phyloP scores from a whole-genome alignment of 345 rosid genomes.

The Brassica cretica region DNA sequence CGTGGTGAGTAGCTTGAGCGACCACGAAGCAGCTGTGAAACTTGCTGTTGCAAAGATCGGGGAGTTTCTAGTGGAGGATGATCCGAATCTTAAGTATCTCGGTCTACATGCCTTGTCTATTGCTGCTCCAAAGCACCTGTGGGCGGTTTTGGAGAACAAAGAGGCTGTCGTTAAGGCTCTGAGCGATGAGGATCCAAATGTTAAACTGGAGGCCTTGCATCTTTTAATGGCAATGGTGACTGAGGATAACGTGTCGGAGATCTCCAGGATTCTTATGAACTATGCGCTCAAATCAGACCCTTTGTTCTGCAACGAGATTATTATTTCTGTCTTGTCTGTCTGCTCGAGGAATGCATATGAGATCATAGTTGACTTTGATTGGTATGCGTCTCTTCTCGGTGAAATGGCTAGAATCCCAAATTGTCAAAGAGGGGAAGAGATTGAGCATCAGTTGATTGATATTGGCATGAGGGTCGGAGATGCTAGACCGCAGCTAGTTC shows the following conservation, averaged over 20 bases:
- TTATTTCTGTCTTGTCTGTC: conserved; percentile 65
- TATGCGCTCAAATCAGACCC: conserved; percentile 87
- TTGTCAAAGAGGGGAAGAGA: conserved; percentile 81
- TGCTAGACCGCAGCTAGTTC: conserved; percentile 76
- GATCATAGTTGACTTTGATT: conserved; percentile 71
- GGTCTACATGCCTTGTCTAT: conserved; percentile 50
- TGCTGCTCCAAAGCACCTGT: conserved; percentile 59
- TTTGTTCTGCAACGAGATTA: conserved; percentile 80
- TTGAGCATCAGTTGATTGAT: conserved; percentile 84
- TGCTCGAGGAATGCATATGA: conserved; percentile 69
- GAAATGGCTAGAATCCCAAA: conserved; percentile 85
- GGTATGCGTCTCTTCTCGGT: conserved; percentile 87
- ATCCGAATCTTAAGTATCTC: conserved; percentile 88
- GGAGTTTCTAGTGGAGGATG: conserved; percentile 79
- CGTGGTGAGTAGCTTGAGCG: conserved; percentile 69
- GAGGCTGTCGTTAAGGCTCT: conserved; percentile 79
- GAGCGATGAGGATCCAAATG: conserved; percentile 78
- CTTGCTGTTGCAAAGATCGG: conserved; percentile 61
- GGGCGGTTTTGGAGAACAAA: conserved; percentile 85
- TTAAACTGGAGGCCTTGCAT: conserved; percentile 74
- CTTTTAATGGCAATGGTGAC: conserved; percentile 88
- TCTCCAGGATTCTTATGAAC: conserved; percentile 68
- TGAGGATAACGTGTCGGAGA: conserved; percentile 72
- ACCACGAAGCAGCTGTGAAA: conserved; percentile 83
- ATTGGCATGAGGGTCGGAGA: conserved; percentile 88